Base-by-base conservation (phyloP, 805 yeast species). In the Starmerella bombi region DNA sequence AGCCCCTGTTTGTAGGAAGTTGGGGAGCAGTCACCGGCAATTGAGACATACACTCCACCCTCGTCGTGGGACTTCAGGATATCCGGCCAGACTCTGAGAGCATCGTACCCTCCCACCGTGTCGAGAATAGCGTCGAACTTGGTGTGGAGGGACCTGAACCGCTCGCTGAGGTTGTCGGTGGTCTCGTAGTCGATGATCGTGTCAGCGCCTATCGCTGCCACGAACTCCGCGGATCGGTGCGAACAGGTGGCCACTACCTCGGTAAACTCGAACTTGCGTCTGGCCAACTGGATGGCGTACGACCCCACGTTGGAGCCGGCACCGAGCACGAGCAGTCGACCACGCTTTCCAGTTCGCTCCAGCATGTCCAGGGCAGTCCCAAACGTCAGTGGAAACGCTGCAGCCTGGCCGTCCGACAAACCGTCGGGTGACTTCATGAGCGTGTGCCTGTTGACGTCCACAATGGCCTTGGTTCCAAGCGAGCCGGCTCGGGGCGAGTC, bases 241-340 rank as follows among this genome's bases (percentile, higher is more conserved):
- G 79, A 74, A 53, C 77, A 71, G 3, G 75, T 66, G 20, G 72
- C 75, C 4, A 72, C 76, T 18, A 82, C 70, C 10, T 66, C 66
- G 20, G 60, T 59, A 7, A 74, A 72, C 2, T 65, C 59, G 41
- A 63, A 63, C 35, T 59, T 55, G 30, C 66, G 56, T 55, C 71
- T 76, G 8, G 77, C 72, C 31, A 80, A 56, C 56, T 76, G 81
- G 27, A 73, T 61, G 3, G 69, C 64, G 44, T 64, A 66, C 22
- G 66, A 55, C 18, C 86, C 85, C 14, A 79, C 85, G 12, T 77
- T 60, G 1, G 93, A 75, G 7, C 80, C 76, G 20, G 80, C 88
- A 29, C 94, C 94, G 35, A 80, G 61, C 17, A 82, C 67, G 36
- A 80, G 63, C 31, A 46, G 37, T 18, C 20, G 31, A 3, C 47